Base-by-base conservation (phyloP, 2,329 filamentous ascomycete genomes). In the Colletotrichum tamarilloi region DNA sequence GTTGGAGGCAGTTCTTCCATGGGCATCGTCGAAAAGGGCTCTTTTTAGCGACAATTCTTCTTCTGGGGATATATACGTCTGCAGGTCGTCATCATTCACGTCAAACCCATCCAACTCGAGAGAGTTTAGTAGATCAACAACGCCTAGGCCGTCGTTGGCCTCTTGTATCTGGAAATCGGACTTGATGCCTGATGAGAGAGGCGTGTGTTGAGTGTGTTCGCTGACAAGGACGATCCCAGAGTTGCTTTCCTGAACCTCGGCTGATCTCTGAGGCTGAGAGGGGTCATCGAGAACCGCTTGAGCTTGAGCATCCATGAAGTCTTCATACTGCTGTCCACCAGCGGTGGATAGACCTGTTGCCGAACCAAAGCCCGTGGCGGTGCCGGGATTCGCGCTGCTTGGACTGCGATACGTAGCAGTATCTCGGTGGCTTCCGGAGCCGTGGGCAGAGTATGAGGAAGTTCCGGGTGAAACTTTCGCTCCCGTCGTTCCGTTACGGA, bases 11-110 rank as follows among this genome's bases (percentile, higher is more conserved):
- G 16, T 26, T 8, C 35, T 55, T 26, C 72, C 58, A 26, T 32
- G 63, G 19, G 67, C 62, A 42, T 76, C 65, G 3, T 63, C 59
- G 38, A 82, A 81, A n/a, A 81, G 75, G 30, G 76, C 77, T 66
- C 62, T 70, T 57, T 75, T 76, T 58, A 82, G 62, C 24, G 75
- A 53, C 52, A 62, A 62, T 65, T 69, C 73, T 49, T 80, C 76
- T 14, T 75, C 68, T 5, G 66, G 59, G 11, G 76, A 75, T 32
- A 75, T 38, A 8, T 38, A 53, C 28, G 74, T 77, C 53, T 66
- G 68, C 26, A 35, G 68, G 16, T 53, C 65, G 46, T 69, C 79
- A 72, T 74, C 76, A 3, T n/a, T 57, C 30, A 32, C 65, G 1
- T 66, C 67, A n/a, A 68, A 69, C 19, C 74, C 75, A n/a, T 77